These are phyloP conservation scores for Plasmodium cynomolgi DNA, from an alignment of 169 alveolate genomes.

Conservation along the genomic window DNA sequence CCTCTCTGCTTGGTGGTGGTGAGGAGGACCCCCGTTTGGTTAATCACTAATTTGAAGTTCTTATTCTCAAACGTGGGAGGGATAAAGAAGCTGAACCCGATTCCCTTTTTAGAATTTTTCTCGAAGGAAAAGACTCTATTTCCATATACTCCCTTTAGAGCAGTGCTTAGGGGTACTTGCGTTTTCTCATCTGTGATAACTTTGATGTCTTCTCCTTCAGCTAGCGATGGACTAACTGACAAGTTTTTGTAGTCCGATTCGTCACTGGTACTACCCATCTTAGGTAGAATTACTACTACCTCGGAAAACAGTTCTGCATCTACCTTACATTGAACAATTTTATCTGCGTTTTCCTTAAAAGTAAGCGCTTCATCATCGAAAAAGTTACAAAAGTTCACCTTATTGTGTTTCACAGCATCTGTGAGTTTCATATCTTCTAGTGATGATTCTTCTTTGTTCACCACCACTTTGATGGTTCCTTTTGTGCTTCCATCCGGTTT, in stretches of 20 bases:
- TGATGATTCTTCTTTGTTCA: conserved; percentile 17
- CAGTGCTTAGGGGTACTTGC: background rate
- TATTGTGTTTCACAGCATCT: background rate
- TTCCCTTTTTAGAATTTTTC: conserved; percentile 23
- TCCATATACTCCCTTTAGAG: conserved; percentile 66
- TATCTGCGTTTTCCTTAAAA: background rate
- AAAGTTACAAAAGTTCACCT: conserved; percentile 40
- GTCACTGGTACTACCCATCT: conserved; percentile 9
- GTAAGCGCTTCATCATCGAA: conserved; percentile 19
- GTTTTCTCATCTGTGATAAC: background rate
- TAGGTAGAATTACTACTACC: conserved; percentile 21
- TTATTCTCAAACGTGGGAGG: conserved; percentile 10
- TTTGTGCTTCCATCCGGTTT: background rate
- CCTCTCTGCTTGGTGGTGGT: conserved; percentile 25
- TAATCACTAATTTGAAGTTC: conserved; percentile 20
- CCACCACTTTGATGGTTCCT: conserved; percentile 19
- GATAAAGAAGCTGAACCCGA: conserved; percentile 53
- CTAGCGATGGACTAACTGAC: background rate
- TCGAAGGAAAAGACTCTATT: conserved; percentile 20
- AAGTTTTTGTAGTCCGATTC: conserved; percentile 10
- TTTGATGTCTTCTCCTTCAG: background rate
- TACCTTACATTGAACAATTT: conserved; percentile 25
- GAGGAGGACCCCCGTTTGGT: background rate
- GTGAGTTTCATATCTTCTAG: conserved; percentile 1
- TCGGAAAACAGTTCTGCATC: conserved; percentile 50